phyloP scores from a whole-genome alignment of 1,284 basidiomycete genomes.

The Pterula multifida region DNA sequence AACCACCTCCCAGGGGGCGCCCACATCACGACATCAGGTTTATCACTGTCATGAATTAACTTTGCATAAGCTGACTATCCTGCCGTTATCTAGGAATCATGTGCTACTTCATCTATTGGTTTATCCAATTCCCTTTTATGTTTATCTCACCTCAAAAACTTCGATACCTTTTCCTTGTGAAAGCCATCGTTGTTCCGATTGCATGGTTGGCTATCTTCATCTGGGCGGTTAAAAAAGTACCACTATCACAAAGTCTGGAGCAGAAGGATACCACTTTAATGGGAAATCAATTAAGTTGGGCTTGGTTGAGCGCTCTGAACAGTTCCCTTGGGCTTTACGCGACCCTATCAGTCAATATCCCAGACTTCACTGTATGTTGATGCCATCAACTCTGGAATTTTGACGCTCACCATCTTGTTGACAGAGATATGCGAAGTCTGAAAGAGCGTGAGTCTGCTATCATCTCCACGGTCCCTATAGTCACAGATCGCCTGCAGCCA shows the following conservation, averaged over 20 bases:
- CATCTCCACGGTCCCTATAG: neutral
- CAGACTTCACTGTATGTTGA: constrained; percentile 50
- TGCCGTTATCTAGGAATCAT: constrained; percentile 47
- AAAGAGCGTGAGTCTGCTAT: constrained; percentile 32
- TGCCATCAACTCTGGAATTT: neutral
- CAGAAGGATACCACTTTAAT: constrained; percentile 29
- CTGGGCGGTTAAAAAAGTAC: constrained; percentile 61
- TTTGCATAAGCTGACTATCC: too few relatives aligned
- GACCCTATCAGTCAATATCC: constrained; percentile 61
- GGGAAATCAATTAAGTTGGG: constrained; percentile 51
- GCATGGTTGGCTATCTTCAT: constrained; percentile 63
- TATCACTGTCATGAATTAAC: too few relatives aligned
- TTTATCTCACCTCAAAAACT: constrained; percentile 67
- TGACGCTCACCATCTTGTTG: neutral
- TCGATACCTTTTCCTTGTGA: constrained; percentile 59
- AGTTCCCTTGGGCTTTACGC: constrained; percentile 56
- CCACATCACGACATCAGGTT: constrained; percentile 53
- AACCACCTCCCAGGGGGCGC: constrained; percentile 49
- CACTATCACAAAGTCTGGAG: constrained; percentile 38
- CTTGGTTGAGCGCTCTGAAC: constrained; percentile 62
- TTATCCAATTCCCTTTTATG: constrained; percentile 62
- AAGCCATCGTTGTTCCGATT: constrained; percentile 53
- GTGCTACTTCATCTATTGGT: constrained; percentile 75
- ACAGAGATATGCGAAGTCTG: constrained; percentile 50
- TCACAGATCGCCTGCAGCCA: constrained; percentile 25